A percentile compares a stretch with the other conserved stretches of the same genome.
Conservation (phyloP, 352 stramenopile genomes). For the Pythium monospermum region DNA sequence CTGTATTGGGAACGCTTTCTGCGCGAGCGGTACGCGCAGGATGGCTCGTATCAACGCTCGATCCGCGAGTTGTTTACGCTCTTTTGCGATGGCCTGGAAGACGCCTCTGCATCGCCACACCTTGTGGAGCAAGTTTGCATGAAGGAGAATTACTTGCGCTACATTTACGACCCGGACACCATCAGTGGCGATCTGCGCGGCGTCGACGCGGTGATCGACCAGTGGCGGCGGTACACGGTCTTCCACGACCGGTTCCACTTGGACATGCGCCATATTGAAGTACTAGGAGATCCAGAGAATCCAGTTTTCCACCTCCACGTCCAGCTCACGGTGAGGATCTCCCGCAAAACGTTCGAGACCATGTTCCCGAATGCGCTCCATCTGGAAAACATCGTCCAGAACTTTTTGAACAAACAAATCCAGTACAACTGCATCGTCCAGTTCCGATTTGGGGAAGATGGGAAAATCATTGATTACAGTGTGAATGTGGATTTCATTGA, state of each 20-base stretch:
- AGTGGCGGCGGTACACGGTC: slow-evolving; percentile 16
- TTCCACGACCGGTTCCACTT: slow-evolving; percentile 11
- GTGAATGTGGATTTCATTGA: slow-evolving; percentile 12
- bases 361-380: slow-evolving; percentile 8
- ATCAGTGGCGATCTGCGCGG: slow-evolving; percentile 8
- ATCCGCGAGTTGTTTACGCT: slow-evolving; percentile 15
- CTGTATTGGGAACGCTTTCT: not conserved
- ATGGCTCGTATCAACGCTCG: slow-evolving; percentile 7
- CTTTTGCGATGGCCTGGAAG: slow-evolving; percentile 4
- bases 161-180: slow-evolving; percentile 12
- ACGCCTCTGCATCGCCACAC: not conserved
- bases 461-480: slow-evolving; percentile 2
- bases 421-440: slow-evolving; percentile 5
- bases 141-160: slow-evolving; percentile 5
- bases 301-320: slow-evolving; percentile 7
- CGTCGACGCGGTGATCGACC: slow-evolving; percentile 12
- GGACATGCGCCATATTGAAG: not conserved
- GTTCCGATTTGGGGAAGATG: slow-evolving; percentile 9
- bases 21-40: not conserved
- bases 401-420: not conserved
- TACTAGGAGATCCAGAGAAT: slow-evolving; percentile 4
- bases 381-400: slow-evolving; percentile 5
- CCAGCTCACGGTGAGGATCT: slow-evolving; percentile 5
- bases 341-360: slow-evolving; percentile 9
- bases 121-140: not conserved